Percentiles rank a stretch among this genome's conserved stretches.
Evolutionary conservation across 129 eudicot species (phyloP).

Genomic region (sunflower (Helianthus annuus)): DNA sequence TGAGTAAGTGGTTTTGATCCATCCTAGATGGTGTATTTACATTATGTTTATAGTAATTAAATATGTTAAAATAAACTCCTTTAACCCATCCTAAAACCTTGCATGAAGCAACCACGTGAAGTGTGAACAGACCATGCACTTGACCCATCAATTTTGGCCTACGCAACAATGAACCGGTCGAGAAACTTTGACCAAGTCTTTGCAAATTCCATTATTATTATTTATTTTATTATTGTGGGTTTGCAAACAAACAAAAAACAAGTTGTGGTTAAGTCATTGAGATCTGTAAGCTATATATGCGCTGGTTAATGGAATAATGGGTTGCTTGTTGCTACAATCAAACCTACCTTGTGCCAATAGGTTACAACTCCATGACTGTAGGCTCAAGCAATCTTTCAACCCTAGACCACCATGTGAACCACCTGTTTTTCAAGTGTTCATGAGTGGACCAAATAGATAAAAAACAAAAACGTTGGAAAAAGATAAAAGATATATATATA

Average conservation of each 20-base stretch:
- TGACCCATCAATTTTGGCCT: conserved; percentile 19
- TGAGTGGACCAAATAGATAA: neutral
- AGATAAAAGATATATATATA: too few species aligned
- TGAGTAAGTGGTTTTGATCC: too few species aligned
- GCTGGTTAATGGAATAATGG: conserved; percentile 15
- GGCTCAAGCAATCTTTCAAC: conserved; percentile 27
- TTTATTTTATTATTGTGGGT: neutral
- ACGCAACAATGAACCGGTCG: conserved; percentile 28
- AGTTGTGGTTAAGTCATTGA: conserved; percentile 18
- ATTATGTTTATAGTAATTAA: too few species aligned
- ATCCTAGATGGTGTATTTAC: too few species aligned
- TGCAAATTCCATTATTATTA: neutral
- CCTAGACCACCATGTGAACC: neutral
- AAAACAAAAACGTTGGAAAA: too few species aligned
- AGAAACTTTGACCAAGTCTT: conserved; percentile 21
- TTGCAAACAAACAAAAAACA: conserved; percentile 15
- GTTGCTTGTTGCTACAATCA: conserved; percentile 24
- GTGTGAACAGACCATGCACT: conserved; percentile 15
- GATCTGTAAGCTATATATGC: conserved; percentile 14
- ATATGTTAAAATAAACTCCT: too few species aligned
- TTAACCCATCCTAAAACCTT: neutral
- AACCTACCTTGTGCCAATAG: conserved; percentile 23
- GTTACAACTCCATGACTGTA: conserved; percentile 21
- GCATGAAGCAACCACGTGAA: conserved; percentile 18
- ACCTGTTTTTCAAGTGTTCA: conserved; percentile 8